Percentiles rank a stretch among this genome's conserved stretches.
phyloP scores from a whole-genome alignment of 1,284 basidiomycete genomes.

The Ustilago nuda region DNA sequence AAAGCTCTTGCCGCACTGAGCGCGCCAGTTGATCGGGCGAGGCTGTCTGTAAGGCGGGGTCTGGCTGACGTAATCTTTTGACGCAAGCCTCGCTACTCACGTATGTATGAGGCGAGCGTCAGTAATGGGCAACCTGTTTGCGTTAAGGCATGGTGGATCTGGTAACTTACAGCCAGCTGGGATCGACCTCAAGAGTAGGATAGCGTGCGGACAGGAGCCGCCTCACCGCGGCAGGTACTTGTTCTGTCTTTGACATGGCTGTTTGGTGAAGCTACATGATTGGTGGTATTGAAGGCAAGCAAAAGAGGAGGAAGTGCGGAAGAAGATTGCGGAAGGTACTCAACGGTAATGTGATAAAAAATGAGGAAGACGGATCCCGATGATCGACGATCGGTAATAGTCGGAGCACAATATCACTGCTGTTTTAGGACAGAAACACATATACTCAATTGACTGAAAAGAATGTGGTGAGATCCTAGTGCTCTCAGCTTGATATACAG shows the following conservation, averaged over 20 bases:
- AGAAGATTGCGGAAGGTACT: not conserved
- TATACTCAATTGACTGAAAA: no score
- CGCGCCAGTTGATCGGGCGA: slow-evolving; percentile 37
- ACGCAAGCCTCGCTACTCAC: slow-evolving; percentile 13
- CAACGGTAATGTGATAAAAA: no score
- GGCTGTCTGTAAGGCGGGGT: not conserved
- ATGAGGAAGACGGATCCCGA: no score
- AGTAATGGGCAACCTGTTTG: not conserved
- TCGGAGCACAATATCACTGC: no score
- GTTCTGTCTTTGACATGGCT: slow-evolving; percentile 9
- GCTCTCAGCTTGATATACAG: no score
- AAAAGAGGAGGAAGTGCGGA: slow-evolving; percentile 5
- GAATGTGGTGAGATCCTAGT: no score
- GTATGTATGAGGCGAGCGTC: not conserved
- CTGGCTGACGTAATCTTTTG: slow-evolving; percentile 8
- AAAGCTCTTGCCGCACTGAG: slow-evolving; percentile 35
- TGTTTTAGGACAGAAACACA: no score
- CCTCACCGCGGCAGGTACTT: slow-evolving; percentile 28
- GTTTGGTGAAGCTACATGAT: slow-evolving; percentile 20
- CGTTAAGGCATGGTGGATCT: not conserved
- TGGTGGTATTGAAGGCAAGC: not conserved
- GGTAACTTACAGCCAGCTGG: slow-evolving; percentile 31
- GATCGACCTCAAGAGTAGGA: slow-evolving; percentile 33
- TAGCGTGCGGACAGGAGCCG: slow-evolving; percentile 45
- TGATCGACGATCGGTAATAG: no score